Evolutionary conservation across 371 early-diverging fungal species (phyloP).

Genomic region (Fennellomyces sp.): DNA sequence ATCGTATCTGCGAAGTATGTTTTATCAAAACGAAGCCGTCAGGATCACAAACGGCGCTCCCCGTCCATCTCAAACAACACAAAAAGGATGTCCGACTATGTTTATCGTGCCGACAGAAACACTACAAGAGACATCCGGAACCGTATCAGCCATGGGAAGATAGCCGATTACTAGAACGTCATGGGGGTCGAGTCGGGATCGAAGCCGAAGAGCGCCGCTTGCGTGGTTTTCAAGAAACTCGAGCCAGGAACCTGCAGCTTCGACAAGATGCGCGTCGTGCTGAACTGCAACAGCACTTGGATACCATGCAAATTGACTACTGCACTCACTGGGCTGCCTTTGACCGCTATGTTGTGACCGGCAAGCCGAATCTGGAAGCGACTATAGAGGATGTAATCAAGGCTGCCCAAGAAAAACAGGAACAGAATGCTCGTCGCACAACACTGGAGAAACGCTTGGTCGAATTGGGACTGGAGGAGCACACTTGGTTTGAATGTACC

Average conservation of each 20-base stretch:
- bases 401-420: too few species aligned
- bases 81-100: neutral
- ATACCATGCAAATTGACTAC: neutral
- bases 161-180: neutral
- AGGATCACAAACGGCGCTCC: neutral
- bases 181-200: neutral
- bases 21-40: neutral
- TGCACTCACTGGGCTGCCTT: neutral
- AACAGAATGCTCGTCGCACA: too few species aligned
- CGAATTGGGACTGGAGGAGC: neutral
- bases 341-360: neutral
- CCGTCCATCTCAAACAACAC: neutral
- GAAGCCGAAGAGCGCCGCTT: neutral
- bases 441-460: neutral
- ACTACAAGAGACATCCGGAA: neutral
- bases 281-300: neutral
- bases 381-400: too few species aligned
- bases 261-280: neutral
- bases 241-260: neutral
- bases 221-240: neutral
- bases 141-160: neutral
- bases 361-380: neutral
- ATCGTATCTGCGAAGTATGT: neutral
- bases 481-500: neutral
- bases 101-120: neutral